phyloP scores from a whole-genome alignment of 139 green algal genomes.

The Chlorella sp. region DNA sequence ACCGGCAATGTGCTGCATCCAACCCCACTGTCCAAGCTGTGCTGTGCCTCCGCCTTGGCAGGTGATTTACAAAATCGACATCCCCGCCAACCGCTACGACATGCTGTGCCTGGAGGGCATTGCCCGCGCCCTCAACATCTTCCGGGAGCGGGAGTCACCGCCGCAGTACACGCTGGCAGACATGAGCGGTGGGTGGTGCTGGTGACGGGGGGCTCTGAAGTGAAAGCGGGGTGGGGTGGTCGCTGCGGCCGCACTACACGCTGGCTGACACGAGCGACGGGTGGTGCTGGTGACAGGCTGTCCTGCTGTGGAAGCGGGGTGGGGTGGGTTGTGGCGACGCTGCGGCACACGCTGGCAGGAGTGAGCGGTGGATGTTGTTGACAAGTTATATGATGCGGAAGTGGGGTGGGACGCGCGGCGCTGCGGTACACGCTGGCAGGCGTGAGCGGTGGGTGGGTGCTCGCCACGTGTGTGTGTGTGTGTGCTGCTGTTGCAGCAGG shows the following conservation, averaged over 20 bases:
- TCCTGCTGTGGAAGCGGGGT: no score
- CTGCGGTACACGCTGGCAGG: conserved; percentile 84
- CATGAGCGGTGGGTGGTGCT: conserved; percentile 59
- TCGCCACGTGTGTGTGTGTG: background rate
- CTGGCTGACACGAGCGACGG: no score
- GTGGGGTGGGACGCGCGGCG: no score
- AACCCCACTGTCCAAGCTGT: no score
- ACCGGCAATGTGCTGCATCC: no score
- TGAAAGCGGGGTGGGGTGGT: no score
- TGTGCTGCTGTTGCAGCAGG: background rate
- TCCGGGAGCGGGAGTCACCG: conserved; percentile 69
- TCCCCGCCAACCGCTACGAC: conserved; percentile 99
- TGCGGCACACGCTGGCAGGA: no score
- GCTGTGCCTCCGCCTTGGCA: background rate
- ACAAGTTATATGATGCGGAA: no score
- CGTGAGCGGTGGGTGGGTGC: conserved; percentile 60
- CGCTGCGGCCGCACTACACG: no score
- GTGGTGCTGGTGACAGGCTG: no score
- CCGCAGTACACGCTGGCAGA: conserved; percentile 84
- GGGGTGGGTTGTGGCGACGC: no score
- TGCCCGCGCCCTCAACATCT: conserved; percentile 95
- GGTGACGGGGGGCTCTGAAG: background rate
- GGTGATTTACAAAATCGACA: conserved; percentile 99
- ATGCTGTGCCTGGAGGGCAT: conserved; percentile 99
- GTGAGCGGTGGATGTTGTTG: no score